Base-by-base conservation (phyloP, 2,329 filamentous ascomycete species). In the Rhexocercosporidium sp. region DNA sequence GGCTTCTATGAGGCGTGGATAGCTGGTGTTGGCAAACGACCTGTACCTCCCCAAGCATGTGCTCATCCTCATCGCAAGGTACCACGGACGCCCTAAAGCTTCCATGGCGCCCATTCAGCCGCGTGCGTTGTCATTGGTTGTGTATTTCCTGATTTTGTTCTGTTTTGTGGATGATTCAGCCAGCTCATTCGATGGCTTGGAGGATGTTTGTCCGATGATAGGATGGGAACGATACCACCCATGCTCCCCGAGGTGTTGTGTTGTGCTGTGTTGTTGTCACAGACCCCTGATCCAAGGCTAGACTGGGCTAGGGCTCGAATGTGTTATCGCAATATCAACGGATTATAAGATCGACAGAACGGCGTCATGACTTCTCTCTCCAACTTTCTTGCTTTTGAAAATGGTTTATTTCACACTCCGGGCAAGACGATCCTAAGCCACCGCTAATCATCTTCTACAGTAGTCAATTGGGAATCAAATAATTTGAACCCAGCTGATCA, bases 11-110 rank as follows among this genome's bases (percentile, higher is more conserved):
- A 59, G 54, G 63, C 63, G 57, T 60, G 63, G 25, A 31, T 49
- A 22, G 61, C 20, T 56, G 54, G 54, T 51, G 47, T 37, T 56
- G 53, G 29, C 56, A 29, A 22, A 16, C 18, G 9, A 47, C 27
- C 37, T 8, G 27, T 34, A 37, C 41, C 22, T 25, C 18, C 12
- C 44, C 25, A 37, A 37, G 54, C 31, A 51, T 65, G 54, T 41
- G 54, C 27, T 37, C 62, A 31, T 31, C n/a, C n/a, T 37, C 62
- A 46, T 44, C n/a, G 61, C 9, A 63, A 63, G 61, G 49, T 63
- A 56, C 44, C 39, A 20, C 25, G n/a, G n/a, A n/a, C n/a, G n/a
- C n/a, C 34, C 34, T 37, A 16, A 25, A n/a, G 14, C 25, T 18
- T 60, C 22, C 57, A 60, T 22, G 22, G 7, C 18, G 22, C 16